Percentiles rank a stretch among this genome's conserved stretches.
Evolutionary conservation across 495 filamentous ascomycete genomes (phyloP).

Genomic region (Pseudevernia furfuracea): DNA sequence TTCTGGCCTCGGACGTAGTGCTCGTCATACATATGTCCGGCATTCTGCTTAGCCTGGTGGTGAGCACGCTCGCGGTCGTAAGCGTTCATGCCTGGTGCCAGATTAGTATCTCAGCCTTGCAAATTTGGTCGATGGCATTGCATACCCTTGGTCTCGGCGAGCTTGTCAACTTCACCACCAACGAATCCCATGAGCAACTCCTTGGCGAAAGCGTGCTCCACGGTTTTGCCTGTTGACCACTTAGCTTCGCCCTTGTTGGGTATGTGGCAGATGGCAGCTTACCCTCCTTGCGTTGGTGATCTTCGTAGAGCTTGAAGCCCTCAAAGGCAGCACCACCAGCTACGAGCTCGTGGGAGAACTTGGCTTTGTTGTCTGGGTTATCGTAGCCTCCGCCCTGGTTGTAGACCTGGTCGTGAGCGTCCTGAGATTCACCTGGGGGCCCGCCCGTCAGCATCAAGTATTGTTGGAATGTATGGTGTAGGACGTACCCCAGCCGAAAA

Average conservation of each 20-base stretch:
- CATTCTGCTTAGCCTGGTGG: constrained; percentile 57
- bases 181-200: constrained; percentile 64
- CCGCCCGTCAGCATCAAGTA: not conserved
- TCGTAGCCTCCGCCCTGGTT: constrained; percentile 29
- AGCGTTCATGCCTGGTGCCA: constrained; percentile 42
- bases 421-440: constrained; percentile 40
- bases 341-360: constrained; percentile 64
- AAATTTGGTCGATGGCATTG: not conserved
- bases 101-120: not conserved
- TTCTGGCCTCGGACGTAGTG: constrained; percentile 40
- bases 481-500: constrained; percentile 23
- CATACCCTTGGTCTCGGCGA: constrained; percentile 66
- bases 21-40: constrained; percentile 56
- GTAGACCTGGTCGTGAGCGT: constrained; percentile 57
- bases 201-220: constrained; percentile 70
- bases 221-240: constrained; percentile 57
- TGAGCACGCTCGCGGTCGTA: constrained; percentile 60
- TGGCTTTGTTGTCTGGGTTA: constrained; percentile 43
- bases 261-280: constrained; percentile 22
- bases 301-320: constrained; percentile 73
- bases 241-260: too few relatives aligned
- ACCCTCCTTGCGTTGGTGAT: constrained; percentile 66
- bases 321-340: constrained; percentile 72
- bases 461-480: not conserved
- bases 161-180: constrained; percentile 69